Evolutionary conservation across 2,329 filamentous ascomycete genomes (phyloP), one percentile per base, ranked within the genome.

Genomic region (Diaporthe amygdali): DNA sequence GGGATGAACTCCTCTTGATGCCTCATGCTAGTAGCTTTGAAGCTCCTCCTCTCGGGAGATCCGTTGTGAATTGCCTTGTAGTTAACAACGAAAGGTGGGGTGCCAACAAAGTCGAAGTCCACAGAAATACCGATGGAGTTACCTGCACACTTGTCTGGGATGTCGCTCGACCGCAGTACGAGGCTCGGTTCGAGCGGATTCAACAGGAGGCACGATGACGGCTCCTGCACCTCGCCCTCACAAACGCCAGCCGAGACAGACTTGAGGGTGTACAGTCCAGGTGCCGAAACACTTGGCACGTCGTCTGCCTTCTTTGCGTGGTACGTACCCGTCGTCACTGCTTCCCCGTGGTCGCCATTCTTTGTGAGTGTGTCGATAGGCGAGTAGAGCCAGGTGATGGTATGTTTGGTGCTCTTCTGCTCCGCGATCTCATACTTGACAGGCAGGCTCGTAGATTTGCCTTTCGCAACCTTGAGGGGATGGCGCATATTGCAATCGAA

Each of bases 131-230:
- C 96, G 73, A 99, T 94, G 0, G 96, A 94, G 78, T 95, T 97
- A 59, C 95, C 95, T 44, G 95, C 96, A 80, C 96, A 99, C 79
- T 97, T 97, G 81, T 99, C 96, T 66, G 94, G 93, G 52, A 99
- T 95, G 73, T 95, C 92, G 76, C 97, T 93, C 8, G 91, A 87
- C 39, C 88, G 88, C 63, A 99, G 85, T 5, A 89, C 86, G 71
- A 99, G 81, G 69, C 92, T 90, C 12, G 96, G 96, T 81, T 97
- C 92, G 0, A 96, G 92, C 6, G 96, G 96, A 75, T 98, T 99
- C 75, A 97, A 87, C 68, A 99, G 85, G 71, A 97, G 86, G 80
- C 96, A 98, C n/a, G 95, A 96, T 2, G 96, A 94, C 34, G 96
- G 96, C 80, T 99, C 96, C 74, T 96, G 88, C 5, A 99, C 91